Conservation (phyloP, 805 yeast genomes). For the Hanseniaspora hatyaiensis region DNA sequence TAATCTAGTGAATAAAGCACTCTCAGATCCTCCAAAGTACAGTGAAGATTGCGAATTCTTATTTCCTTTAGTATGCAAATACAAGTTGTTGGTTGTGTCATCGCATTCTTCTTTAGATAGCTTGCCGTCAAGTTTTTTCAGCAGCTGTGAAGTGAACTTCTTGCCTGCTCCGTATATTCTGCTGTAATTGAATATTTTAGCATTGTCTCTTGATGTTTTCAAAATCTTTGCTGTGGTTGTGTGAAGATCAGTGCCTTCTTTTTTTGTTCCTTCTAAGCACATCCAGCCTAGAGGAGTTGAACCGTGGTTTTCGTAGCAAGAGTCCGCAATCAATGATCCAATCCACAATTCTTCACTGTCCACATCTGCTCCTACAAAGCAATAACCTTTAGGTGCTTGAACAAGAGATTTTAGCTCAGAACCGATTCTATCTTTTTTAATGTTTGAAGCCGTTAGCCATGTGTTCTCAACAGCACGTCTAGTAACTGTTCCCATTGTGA, state of each 20-base stretch:
- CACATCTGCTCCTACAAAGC: conserved; percentile 95
- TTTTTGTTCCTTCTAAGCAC: conserved; percentile 93
- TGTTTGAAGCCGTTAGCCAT: conserved; percentile 96
- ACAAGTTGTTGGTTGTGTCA: conserved; percentile 51
- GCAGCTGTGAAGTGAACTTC: conserved; percentile 71
- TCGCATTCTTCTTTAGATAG: conserved; percentile 57
- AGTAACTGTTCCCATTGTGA: conserved; percentile 94
- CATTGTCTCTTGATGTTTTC: conserved; percentile 82
- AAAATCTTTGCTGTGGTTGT: conserved; percentile 83
- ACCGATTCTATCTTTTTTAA: conserved; percentile 73
- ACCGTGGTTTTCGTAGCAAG: conserved; percentile 80
- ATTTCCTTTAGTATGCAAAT: conserved; percentile 74
- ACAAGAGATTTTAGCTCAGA: conserved; percentile 85
- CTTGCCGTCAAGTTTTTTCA: conserved; percentile 70
- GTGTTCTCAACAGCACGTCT: conserved; percentile 93
- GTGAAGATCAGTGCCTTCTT: conserved; percentile 85
- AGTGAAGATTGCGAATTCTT: conserved; percentile 21
- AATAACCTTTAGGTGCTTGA: conserved; percentile 77
- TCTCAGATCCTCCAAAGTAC: conserved; percentile 89
- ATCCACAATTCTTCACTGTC: conserved; percentile 98
- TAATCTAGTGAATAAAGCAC: conserved; percentile 76
- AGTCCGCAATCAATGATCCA: conserved; percentile 88
- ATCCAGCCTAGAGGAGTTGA: conserved; percentile 98
- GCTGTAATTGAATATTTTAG: conserved; percentile 92
- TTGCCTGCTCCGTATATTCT: conserved; percentile 96